Percentiles rank a stretch among this genome's conserved stretches.
Evolutionary conservation across 208 protist genomes (phyloP).

Genomic region (Acanthamoeba royreba): DNA sequence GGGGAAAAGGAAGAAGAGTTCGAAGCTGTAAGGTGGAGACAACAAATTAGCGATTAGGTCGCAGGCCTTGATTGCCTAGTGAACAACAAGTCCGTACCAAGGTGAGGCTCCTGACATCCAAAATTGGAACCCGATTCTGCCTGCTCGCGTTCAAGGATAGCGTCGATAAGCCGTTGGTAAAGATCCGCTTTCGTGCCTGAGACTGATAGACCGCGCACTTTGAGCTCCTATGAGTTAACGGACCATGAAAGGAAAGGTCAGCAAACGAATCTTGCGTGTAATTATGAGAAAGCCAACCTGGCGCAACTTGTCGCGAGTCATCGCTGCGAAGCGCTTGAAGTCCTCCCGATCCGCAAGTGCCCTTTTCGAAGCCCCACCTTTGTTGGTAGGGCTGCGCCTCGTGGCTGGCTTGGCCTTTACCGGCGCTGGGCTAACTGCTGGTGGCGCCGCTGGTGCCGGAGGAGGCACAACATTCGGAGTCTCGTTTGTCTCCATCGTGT

Average conservation of each 20-base stretch:
- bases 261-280: not conserved
- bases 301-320: not conserved
- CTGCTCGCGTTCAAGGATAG: not conserved
- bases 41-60: not conserved
- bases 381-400: not conserved
- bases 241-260: not conserved
- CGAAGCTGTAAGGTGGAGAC: not conserved
- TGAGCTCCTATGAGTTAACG: not conserved
- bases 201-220: not conserved
- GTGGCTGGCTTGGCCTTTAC: too few species aligned
- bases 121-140: not conserved
- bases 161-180: not conserved
- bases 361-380: not conserved
- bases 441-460: not conserved
- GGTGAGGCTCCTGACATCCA: not conserved
- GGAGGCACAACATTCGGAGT: not conserved
- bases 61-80: not conserved
- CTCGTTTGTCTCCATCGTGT: not conserved
- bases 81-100: not conserved
- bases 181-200: not conserved
- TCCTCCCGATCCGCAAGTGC: not conserved
- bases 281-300: not conserved
- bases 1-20: not conserved
- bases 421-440: not conserved
- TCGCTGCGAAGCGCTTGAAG: not conserved